Evolutionary conservation across 208 protist genomes (phyloP), one percentile per base, ranked within the genome.

Genomic region (Leishmania tropica): DNA sequence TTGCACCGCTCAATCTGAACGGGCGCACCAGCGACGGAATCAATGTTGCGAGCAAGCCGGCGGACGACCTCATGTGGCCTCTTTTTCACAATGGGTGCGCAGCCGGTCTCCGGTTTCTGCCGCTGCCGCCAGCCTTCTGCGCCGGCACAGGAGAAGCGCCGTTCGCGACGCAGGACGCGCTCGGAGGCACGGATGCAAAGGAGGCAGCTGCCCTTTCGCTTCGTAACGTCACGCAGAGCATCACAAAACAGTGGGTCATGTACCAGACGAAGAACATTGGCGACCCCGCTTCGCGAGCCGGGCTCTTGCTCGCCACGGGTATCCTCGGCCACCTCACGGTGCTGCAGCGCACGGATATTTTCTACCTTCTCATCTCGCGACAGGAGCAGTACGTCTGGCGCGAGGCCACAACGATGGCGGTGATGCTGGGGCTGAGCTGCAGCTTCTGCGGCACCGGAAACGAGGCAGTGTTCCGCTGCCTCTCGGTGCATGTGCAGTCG

Each of bases 301-400:
- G 94, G 2, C 72, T 97, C 74, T 76, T 97, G 53, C 81, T 96
- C 35, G 94, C 94, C 4, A 92, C 94, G 17, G 94, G 94, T 37
- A 79, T 97, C 11, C 84, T 96, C 4, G 92, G 92, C 6, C 92
- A 97, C 64, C 86, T 97, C 37, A 90, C 87, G 35, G 88, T 92
- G 56, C 88, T 97, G 81, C 94, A 96, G 83, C 86, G 92, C 67
- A 97, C 93, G 3, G 94, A 97, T 81, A 96, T 97, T 56, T 97
- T 95, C 85, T 89, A 91, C 31, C 87, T 97, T 28, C 88, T 97
- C 58, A 92, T 92, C 3, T 92, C 90, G 28, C 85, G 81, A 24
- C 92, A 93, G 75, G 86, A 85, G 42, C 86, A 92, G 75, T 92
- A 92, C 87, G 83, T 85, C 58, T 89, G 92, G 65, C 91, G 91